Evolutionary conservation across 164 flowering plant species (phyloP).

Genomic region (Protea cynaroides): DNA sequence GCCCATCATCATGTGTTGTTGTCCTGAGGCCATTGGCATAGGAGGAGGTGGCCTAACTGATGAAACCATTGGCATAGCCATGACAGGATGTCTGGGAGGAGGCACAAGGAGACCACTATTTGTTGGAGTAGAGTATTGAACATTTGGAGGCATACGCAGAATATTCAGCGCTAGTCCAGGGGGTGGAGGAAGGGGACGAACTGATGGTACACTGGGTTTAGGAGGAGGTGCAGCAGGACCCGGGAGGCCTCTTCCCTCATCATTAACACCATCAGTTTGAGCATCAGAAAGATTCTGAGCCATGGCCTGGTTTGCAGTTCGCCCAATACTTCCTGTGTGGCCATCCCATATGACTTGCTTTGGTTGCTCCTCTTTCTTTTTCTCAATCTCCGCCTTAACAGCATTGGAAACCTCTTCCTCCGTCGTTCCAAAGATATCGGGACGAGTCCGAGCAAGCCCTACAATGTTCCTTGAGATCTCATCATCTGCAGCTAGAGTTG

Average conservation of each 20-base stretch:
- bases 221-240: constrained; percentile 90
- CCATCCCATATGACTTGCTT: constrained; percentile 99
- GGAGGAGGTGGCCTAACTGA: constrained; percentile 57
- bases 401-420: constrained; percentile 99
- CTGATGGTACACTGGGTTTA: constrained; percentile 64
- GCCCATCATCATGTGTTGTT: constrained; percentile 52
- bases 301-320: constrained; percentile 97
- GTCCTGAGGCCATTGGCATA: constrained; percentile 52
- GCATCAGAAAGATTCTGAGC: constrained; percentile 62
- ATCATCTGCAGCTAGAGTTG: constrained; percentile 96
- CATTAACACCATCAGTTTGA: constrained; percentile 36
- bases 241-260: constrained; percentile 50
- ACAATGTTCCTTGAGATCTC: constrained; percentile 93
- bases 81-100: constrained; percentile 46
- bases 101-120: constrained; percentile 39
- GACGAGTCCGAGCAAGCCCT: constrained; percentile 93
- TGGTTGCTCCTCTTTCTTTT: constrained; percentile 95
- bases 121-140: constrained; percentile 48
- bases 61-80: constrained; percentile 26
- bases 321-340: constrained; percentile 94
- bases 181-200: constrained; percentile 95
- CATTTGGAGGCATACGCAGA: constrained; percentile 56
- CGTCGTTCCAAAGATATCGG: constrained; percentile 98
- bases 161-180: constrained; percentile 72
- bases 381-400: constrained; percentile 95